These are phyloP conservation scores for Emmonsiellopsis sp. DNA, from an alignment of 2,329 filamentous ascomycete genomes.

Conservation along the genomic window DNA sequence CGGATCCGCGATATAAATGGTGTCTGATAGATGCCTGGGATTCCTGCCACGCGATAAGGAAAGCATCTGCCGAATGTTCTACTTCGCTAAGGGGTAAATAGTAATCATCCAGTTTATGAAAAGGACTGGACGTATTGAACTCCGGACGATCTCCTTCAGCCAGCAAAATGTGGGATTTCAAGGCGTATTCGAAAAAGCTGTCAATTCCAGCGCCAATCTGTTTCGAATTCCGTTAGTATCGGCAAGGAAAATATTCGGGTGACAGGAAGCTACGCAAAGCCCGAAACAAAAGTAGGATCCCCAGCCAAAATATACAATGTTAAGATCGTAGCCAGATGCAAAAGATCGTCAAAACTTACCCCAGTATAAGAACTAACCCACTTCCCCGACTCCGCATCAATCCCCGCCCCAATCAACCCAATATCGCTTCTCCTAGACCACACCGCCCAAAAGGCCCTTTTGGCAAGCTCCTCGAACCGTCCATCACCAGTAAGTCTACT, in stretches of 20 bases:
- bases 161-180: slow-evolving; percentile 86
- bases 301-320: not conserved
- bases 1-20: slow-evolving; percentile 71
- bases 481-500: slow-evolving; percentile 78
- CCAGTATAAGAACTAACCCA: slow-evolving; percentile 89
- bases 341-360: slow-evolving; percentile 20
- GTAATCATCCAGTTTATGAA: slow-evolving; percentile 50
- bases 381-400: slow-evolving; percentile 80
- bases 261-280: not conserved
- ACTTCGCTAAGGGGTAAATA: slow-evolving; percentile 55
- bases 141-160: slow-evolving; percentile 53
- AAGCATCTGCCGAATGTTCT: slow-evolving; percentile 65
- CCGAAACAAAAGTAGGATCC: not conserved
- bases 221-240: slow-evolving; percentile 5
- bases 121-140: slow-evolving; percentile 29
- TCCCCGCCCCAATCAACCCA: slow-evolving; percentile 79
- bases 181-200: slow-evolving; percentile 96
- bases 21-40: slow-evolving; percentile 80
- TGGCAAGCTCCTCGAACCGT: slow-evolving; percentile 82
- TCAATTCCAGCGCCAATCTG: slow-evolving; percentile 88
- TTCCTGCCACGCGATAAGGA: slow-evolving; percentile 73
- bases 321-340: not conserved
- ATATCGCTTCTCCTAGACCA: slow-evolving; percentile 80
- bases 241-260: not conserved
- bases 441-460: slow-evolving; percentile 94